Base-by-base conservation (phyloP, 345 rosid genomes). In the Boechera retrofracta region DNA sequence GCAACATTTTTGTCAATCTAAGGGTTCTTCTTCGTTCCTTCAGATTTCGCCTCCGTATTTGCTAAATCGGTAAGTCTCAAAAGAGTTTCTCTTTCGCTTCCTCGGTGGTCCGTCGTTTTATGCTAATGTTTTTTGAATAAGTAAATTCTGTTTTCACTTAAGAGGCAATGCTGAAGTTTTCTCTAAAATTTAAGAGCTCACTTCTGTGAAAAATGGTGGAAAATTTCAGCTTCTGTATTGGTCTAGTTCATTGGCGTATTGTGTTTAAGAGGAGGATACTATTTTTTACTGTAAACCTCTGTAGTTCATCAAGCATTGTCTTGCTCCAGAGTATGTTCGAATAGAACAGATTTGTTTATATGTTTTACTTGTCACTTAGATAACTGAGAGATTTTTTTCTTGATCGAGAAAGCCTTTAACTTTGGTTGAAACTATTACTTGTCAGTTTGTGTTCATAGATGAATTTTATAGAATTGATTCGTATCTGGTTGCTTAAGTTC, bases 21-120 rank as follows among this genome's bases (percentile, higher is more conserved):
- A 44, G 53, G 64, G 49, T 24, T 79, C 69, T 52, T 78, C 74
- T 60, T 67, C 57, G 42, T 59, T 67, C 58, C n/a, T 73, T 51
- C 64, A 52, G 69, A 73, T 73, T 67, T 29, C 48, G 29, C 72
- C 71, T 26, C 24, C 31, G 58, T 33, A 4, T 42, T 13, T 8
- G n/a, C 61, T 51, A 10, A 21, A 3, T n/a, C 13, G 82, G 82
- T 79, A 61, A 68, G 78, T 60, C 28, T 10, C 18, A 7, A n/a
- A 41, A 35, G 8, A 1, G 10, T 33, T 47, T 18, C 32, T 47
- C 24, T 65, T 57, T 15, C 7, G 7, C 47, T n/a, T 64, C 53
- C 11, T 77, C 33, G 5, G 6, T 21, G 6, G 0, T 21, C 38
- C 33, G 2, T 52, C 18, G 13, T 35, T 0, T 13, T 32, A 35